Conservation (phyloP, 805 yeast species). For the Suhomyces pyralidae region DNA sequence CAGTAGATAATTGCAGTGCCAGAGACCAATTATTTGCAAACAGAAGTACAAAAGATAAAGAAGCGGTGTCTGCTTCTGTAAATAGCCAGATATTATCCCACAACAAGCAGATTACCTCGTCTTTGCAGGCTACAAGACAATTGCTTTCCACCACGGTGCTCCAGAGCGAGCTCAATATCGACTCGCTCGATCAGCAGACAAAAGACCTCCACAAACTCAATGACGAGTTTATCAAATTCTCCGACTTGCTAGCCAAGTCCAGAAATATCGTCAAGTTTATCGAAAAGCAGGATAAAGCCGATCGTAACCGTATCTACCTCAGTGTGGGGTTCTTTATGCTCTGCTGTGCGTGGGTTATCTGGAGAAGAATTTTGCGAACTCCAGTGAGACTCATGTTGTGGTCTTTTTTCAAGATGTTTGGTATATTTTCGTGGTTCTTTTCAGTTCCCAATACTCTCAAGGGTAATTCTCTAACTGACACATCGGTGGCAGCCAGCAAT, state of each 20-base stretch:
- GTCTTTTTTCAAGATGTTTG: constrained; percentile 41
- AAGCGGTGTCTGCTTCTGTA: constrained; percentile 17
- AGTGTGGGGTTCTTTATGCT: constrained; percentile 44
- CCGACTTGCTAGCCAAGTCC: constrained; percentile 39
- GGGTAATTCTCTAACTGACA: not conserved
- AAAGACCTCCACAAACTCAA: constrained; percentile 39
- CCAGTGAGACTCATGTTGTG: constrained; percentile 47
- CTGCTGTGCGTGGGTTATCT: constrained; percentile 49
- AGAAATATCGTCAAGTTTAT: constrained; percentile 47
- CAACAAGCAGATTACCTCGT: constrained; percentile 45
- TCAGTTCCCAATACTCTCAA: not conserved
- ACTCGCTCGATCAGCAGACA: constrained; percentile 47
- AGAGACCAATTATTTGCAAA: constrained; percentile 23
- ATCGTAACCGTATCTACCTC: constrained; percentile 47
- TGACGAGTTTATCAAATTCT: constrained; percentile 40
- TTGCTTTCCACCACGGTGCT: constrained; percentile 48
- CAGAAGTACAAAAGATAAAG: constrained; percentile 11
- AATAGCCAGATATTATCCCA: constrained; percentile 45
- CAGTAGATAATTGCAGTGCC: constrained; percentile 1
- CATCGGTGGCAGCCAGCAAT: not conserved
- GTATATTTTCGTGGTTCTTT: constrained; percentile 12
- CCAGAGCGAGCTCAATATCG: constrained; percentile 50
- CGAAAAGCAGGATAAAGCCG: constrained; percentile 50
- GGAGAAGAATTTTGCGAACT: constrained; percentile 45
- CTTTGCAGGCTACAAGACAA: constrained; percentile 47